These are phyloP conservation scores for Termitomyces eurrhizus DNA, from an alignment of 768 basidiomycete species.

Conservation along the genomic window DNA sequence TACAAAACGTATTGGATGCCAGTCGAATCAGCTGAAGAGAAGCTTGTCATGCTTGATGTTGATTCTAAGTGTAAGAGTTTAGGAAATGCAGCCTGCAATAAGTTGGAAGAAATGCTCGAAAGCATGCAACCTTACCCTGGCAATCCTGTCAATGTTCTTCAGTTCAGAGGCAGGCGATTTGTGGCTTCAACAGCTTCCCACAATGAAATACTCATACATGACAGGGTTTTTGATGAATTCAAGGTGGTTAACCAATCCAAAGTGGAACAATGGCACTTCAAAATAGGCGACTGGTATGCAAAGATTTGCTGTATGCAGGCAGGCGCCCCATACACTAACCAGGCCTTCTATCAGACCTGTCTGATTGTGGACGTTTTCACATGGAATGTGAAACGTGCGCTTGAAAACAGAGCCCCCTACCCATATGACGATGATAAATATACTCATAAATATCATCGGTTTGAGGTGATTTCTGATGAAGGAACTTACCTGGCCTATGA, in stretches of 20 bases:
- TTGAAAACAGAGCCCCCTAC: neutral
- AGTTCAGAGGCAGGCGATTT: too few relatives aligned
- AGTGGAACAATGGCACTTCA: neutral
- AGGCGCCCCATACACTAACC: neutral
- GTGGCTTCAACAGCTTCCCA: too few relatives aligned
- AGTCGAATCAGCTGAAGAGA: too few relatives aligned
- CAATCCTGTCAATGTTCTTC: too few relatives aligned
- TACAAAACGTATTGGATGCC: too few relatives aligned
- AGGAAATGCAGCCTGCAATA: too few relatives aligned
- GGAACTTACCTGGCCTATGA: neutral
- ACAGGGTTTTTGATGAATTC: neutral
- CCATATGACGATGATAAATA: neutral
- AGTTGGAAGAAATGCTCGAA: too few relatives aligned
- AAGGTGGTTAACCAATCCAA: neutral
- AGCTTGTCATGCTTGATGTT: too few relatives aligned
- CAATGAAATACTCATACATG: neutral
- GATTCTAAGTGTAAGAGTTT: too few relatives aligned
- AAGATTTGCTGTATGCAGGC: rapidly evolving
- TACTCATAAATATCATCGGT: neutral
- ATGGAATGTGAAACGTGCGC: neutral
- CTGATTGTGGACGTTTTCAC: neutral
- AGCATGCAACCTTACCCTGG: too few relatives aligned
- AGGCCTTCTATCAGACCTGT: neutral
- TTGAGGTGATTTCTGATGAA: neutral
- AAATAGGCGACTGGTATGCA: neutral